Evolutionary conservation across 805 yeast species (phyloP), one percentile per base, ranked within the genome.

Genomic region (Kuraishia molischiana): DNA sequence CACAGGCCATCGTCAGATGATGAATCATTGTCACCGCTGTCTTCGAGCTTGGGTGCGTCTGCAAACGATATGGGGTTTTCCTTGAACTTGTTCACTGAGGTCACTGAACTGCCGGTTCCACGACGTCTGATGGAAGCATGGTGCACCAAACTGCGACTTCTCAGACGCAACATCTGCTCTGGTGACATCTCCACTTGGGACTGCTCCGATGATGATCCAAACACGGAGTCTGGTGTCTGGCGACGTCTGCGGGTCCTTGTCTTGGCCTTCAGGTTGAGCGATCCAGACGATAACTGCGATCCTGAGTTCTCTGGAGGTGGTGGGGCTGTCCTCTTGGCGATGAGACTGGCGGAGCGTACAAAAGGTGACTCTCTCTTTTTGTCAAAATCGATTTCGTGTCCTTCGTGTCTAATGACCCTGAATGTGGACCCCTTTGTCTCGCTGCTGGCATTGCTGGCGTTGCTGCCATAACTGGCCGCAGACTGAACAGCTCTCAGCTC

Each of bases 351-450:
- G 2, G 68, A 58, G 35, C 61, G 60, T 15, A 61, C 76, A 49
- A 72, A 83, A 1, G 95, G 94, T 1, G 95, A 79, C 34, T 74
- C 76, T 32, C 95, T 61, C 37, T 86, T 66, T 47, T 81, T 76
- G 48, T 85, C 92, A 51, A 85, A 85, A 54, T 87, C 87, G 42
- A 85, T 85, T 49, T 83, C 95, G 24, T 71, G 64, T 11, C 71
- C 74, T n/a, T 72, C 75, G 19, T 74, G 72, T 24, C 89, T 60
- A 6, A 85, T 69, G 1, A 85, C 79, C 41, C 80, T 67, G 52
- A 85, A 85, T 0, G 85, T 63, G 31, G 71, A 47, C 10, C 19
- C 32, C 6, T 14, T 10, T 15, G 15, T 19, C n/a, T 41, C 36
- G 13, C 29, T 37, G n/a, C 24, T 61, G 58, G 34, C 59, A 56